phyloP scores from a whole-genome alignment of 352 stramenopile genomes.

The Phytophthora cactorum region DNA sequence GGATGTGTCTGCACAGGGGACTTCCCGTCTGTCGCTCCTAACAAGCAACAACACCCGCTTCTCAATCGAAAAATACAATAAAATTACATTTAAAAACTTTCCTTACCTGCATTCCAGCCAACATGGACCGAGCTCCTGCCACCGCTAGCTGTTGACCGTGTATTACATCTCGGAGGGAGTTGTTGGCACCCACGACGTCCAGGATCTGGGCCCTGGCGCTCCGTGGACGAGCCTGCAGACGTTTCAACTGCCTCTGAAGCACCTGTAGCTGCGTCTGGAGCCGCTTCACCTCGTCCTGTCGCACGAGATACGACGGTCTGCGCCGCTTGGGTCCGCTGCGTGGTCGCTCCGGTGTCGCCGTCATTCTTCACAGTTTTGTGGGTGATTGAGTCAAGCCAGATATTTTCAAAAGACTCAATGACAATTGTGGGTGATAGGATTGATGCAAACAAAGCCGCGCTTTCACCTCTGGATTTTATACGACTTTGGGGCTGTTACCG shows the following conservation, averaged over 20 bases:
- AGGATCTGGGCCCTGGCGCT: conserved; percentile 27
- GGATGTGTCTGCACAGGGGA: conserved; percentile 34
- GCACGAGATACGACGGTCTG: conserved; percentile 38
- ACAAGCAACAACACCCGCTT: conserved; percentile 7
- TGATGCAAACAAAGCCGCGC: no score
- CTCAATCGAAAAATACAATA: background rate
- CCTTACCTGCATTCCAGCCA: conserved; percentile 32
- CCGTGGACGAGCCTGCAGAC: conserved; percentile 26
- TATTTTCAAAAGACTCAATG: no score
- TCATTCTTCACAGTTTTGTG: no score
- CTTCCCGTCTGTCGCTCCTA: conserved; percentile 36
- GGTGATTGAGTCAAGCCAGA: no score
- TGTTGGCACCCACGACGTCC: conserved; percentile 24
- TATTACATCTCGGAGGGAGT: conserved; percentile 37
- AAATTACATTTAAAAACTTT: conserved; percentile 1
- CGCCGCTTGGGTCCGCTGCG: conserved; percentile 3
- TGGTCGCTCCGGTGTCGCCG: no score
- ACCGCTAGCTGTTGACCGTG: conserved; percentile 27
- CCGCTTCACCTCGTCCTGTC: conserved; percentile 34
- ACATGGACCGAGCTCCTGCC: conserved; percentile 15
- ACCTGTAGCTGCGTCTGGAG: conserved; percentile 24
- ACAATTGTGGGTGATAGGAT: no score
- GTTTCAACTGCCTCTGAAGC: conserved; percentile 25
- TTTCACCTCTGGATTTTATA: no score
- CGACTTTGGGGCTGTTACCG: no score